A percentile compares a stretch with the other conserved stretches of the same genome.
Evolutionary conservation across 345 rosid genomes (phyloP).

Genomic region (Conringia planisiliqua): DNA sequence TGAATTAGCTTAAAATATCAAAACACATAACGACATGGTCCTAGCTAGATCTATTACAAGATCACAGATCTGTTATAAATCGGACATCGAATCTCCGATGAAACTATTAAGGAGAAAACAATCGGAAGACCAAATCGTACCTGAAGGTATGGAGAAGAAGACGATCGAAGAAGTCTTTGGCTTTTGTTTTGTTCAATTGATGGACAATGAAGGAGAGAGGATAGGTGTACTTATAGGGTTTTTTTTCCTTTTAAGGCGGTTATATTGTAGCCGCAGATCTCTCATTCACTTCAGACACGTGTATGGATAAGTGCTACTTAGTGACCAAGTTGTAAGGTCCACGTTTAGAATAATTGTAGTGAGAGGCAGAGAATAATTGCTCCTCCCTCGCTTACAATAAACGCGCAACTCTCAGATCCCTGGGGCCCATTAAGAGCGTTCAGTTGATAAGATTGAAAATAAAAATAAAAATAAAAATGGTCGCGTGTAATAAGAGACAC

Average conservation of each 20-base stretch:
- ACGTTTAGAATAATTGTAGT: background rate
- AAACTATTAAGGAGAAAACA: too few relatives aligned
- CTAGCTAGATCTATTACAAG: too few relatives aligned
- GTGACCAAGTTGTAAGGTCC: background rate
- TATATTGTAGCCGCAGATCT: constrained; percentile 24
- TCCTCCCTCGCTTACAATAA: constrained; percentile 6
- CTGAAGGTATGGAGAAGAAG: constrained; percentile 13
- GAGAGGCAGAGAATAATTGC: constrained; percentile 11
- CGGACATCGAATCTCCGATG: too few relatives aligned
- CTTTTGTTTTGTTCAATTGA: background rate
- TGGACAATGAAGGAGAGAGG: background rate
- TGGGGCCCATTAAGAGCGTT: background rate
- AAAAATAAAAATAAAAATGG: too few relatives aligned
- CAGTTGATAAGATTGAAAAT: too few relatives aligned
- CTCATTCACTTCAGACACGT: background rate
- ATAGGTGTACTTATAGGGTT: constrained; percentile 18
- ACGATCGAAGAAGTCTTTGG: background rate
- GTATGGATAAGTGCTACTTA: background rate
- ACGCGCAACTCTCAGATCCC: constrained; percentile 15
- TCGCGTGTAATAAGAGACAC: too few relatives aligned
- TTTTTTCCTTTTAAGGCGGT: constrained; percentile 20
- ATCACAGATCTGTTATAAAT: too few relatives aligned
- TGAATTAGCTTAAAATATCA: too few relatives aligned
- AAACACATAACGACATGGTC: too few relatives aligned
- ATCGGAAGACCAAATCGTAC: background rate